Conservation (phyloP, 495 filamentous ascomycete genomes). For the Podospora pseudocomata region DNA sequence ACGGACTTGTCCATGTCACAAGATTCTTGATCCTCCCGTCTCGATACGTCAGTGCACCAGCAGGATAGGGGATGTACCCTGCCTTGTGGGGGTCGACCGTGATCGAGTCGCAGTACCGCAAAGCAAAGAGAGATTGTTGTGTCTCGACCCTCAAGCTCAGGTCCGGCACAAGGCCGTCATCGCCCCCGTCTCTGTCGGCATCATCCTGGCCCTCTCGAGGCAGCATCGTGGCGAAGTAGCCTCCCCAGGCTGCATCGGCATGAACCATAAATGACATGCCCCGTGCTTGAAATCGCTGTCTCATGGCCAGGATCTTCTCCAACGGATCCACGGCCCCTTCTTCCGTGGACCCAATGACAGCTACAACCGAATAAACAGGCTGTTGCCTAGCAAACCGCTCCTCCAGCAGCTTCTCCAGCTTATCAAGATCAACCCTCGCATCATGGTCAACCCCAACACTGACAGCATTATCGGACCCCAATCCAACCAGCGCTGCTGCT, state of each 20-base stretch:
- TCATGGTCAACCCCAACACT: slow-evolving; percentile 37
- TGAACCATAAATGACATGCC: slow-evolving; percentile 46
- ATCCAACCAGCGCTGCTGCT: slow-evolving; percentile 39
- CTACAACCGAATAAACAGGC: slow-evolving; percentile 33
- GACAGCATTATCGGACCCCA: slow-evolving; percentile 42
- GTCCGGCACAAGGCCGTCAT: slow-evolving; percentile 33
- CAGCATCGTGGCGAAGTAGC: slow-evolving; percentile 48
- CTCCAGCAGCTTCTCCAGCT: slow-evolving; percentile 33
- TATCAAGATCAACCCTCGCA: slow-evolving; percentile 35
- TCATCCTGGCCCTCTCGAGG: slow-evolving; percentile 19
- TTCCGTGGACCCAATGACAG: slow-evolving; percentile 32
- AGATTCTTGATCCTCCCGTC: slow-evolving; percentile 45
- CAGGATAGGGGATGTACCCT: slow-evolving; percentile 49
- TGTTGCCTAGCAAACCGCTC: slow-evolving; percentile 28
- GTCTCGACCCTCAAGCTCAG: slow-evolving; percentile 34
- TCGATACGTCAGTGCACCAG: slow-evolving; percentile 43
- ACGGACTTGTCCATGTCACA: slow-evolving; percentile 48
- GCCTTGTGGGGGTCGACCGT: slow-evolving; percentile 51
- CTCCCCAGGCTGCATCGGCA: slow-evolving; percentile 50
- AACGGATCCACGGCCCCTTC: slow-evolving; percentile 45
- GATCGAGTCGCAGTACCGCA: slow-evolving; percentile 40
- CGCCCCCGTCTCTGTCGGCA: slow-evolving; percentile 20
- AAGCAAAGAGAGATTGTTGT: slow-evolving; percentile 33
- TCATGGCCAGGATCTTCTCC: slow-evolving; percentile 34
- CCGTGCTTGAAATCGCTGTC: slow-evolving; percentile 35